phyloP scores from a whole-genome alignment of 805 yeast species.

The Cyberlindnera nakhonratchasimensis region DNA sequence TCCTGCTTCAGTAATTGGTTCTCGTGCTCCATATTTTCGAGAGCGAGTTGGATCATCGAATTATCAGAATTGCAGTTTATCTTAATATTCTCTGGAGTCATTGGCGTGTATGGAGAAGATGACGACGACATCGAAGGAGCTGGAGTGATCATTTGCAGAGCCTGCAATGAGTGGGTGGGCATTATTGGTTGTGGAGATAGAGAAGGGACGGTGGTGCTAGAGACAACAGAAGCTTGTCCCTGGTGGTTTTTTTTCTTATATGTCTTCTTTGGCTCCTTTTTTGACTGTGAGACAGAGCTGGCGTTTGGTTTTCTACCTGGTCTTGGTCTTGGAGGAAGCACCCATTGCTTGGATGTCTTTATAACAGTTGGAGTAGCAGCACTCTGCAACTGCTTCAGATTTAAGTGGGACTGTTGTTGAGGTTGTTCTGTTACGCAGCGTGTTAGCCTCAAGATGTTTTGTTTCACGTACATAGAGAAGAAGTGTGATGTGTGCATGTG shows the following conservation, averaged over 20 bases:
- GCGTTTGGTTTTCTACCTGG: constrained; percentile 66
- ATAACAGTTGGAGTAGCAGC: constrained; percentile 28
- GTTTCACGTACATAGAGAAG: too few species aligned
- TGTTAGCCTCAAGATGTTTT: too few species aligned
- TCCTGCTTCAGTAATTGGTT: constrained; percentile 42
- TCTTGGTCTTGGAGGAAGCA: constrained; percentile 78
- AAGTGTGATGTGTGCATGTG: too few species aligned
- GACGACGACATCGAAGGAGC: constrained; percentile 9
- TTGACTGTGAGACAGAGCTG: constrained; percentile 65
- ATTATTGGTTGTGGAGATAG: constrained; percentile 8
- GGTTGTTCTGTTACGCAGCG: neutral
- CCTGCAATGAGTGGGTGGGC: constrained; percentile 2
- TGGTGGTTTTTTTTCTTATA: constrained; percentile 16
- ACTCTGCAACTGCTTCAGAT: constrained; percentile 15
- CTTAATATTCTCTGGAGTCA: constrained; percentile 25
- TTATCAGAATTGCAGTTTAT: neutral
- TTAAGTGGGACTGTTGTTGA: constrained; percentile 9
- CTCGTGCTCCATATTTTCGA: constrained; percentile 42
- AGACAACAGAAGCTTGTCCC: neutral
- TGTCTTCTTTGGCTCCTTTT: constrained; percentile 31
- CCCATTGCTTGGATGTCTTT: constrained; percentile 77
- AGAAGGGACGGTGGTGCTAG: constrained; percentile 4
- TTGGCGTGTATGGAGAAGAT: constrained; percentile 12
- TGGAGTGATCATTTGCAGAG: constrained; percentile 12
- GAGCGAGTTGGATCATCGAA: constrained; percentile 33